Conservation (phyloP, 495 filamentous ascomycete species). For the Margaritispora aquatica region DNA sequence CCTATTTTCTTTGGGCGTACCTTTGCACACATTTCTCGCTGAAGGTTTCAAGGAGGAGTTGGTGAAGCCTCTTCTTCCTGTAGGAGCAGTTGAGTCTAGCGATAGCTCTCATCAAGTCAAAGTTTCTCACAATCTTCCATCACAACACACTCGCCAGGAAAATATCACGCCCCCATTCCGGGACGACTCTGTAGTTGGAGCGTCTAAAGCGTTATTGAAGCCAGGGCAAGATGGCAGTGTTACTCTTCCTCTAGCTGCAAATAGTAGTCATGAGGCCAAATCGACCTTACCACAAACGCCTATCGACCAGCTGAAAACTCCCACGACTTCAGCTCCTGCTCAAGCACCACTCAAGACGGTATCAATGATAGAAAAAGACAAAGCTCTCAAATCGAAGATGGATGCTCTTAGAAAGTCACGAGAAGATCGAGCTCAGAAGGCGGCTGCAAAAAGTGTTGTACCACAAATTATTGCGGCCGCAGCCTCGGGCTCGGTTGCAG, state of each 20-base stretch:
- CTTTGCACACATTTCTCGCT: conserved; percentile 59
- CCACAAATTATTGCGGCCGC: not conserved
- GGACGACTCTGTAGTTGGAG: not conserved
- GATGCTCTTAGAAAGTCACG: conserved; percentile 27
- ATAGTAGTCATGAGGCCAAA: not conserved
- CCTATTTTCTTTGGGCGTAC: conserved; percentile 57
- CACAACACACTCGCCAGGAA: not conserved
- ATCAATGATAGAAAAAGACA: conserved; percentile 22
- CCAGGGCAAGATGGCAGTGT: not conserved
- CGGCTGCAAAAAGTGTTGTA: conserved; percentile 17
- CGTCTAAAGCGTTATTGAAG: not conserved
- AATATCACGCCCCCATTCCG: not conserved
- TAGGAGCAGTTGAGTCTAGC: too few species aligned
- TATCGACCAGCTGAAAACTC: conserved; percentile 18
- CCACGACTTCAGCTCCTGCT: conserved; percentile 11
- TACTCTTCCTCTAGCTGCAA: not conserved
- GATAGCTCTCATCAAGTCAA: too few species aligned
- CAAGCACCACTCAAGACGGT: conserved; percentile 14
- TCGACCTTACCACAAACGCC: conserved; percentile 16
- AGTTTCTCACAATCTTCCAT: not conserved
- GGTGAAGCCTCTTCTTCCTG: conserved; percentile 54
- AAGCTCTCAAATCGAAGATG: conserved; percentile 27
- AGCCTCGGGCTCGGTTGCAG: not conserved
- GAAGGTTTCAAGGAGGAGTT: conserved; percentile 63
- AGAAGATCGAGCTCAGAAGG: conserved; percentile 22